These are phyloP conservation scores for Odontarrhena argentea DNA, from an alignment of 345 rosid species.

Conservation along the genomic window DNA sequence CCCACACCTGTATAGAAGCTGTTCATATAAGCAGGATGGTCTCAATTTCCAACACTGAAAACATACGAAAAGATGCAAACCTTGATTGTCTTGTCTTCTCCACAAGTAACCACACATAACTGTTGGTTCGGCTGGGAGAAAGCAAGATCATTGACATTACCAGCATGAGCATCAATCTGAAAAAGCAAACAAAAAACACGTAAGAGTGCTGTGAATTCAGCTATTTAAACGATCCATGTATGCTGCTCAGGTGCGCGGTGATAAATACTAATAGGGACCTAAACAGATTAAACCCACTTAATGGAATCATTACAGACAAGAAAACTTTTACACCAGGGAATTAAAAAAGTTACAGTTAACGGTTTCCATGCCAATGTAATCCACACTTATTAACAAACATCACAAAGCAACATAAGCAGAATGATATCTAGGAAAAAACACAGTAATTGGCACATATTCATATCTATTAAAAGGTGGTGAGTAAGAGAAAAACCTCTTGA, in stretches of 20 bases:
- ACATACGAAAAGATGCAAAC: slow-evolving; percentile 38
- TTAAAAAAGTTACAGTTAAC: neutral
- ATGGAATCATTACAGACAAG: slow-evolving; percentile 18
- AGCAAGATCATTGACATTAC: slow-evolving; percentile 72
- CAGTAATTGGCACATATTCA: neutral
- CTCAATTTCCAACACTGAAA: neutral
- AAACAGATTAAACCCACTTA: neutral
- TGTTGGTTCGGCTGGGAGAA: slow-evolving; percentile 67
- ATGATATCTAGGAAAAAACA: slow-evolving; percentile 17
- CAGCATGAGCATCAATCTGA: slow-evolving; percentile 72
- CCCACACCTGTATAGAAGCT: slow-evolving; percentile 55
- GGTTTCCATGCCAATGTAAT: slow-evolving; percentile 10
- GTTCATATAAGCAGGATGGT: slow-evolving; percentile 21
- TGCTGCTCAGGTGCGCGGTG: slow-evolving; percentile 12
- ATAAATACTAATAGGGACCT: slow-evolving; percentile 9
- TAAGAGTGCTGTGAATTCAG: slow-evolving; percentile 8
- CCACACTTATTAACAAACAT: slow-evolving; percentile 11
- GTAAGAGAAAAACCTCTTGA: slow-evolving; percentile 51
- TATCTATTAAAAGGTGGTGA: slow-evolving; percentile 34
- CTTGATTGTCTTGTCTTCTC: slow-evolving; percentile 74
- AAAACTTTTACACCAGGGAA: neutral
- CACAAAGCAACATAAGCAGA: slow-evolving; percentile 11
- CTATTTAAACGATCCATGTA: slow-evolving; percentile 14
- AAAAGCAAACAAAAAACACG: slow-evolving; percentile 10
- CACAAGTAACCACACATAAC: slow-evolving; percentile 64